These are phyloP conservation scores for Fusarium secorum DNA, from an alignment of 2,329 filamentous ascomycete genomes.

Conservation along the genomic window DNA sequence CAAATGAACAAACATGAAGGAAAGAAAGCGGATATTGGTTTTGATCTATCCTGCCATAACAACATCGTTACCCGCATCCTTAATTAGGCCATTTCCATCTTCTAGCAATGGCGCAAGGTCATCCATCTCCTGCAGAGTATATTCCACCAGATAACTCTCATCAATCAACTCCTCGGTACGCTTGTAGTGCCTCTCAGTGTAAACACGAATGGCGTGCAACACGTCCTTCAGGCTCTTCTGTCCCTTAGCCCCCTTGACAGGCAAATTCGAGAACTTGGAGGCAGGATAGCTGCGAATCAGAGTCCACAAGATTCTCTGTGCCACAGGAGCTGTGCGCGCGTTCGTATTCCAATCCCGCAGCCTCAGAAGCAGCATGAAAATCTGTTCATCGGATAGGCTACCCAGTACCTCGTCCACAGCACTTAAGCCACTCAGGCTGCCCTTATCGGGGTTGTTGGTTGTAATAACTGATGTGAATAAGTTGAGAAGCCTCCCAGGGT, in stretches of 20 bases:
- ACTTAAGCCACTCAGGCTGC: conserved; percentile 68
- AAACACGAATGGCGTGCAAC: conserved; percentile 83
- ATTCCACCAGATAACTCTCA: conserved; percentile 93
- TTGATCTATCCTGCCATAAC: conserved; percentile 50
- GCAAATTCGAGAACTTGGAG: conserved; percentile 75
- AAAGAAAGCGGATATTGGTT: background rate
- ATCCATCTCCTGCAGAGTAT: conserved; percentile 93
- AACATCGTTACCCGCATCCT: conserved; percentile 50
- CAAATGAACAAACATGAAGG: conserved; percentile 8
- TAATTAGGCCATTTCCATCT: conserved; percentile 45
- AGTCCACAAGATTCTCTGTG: conserved; percentile 83
- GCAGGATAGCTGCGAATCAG: conserved; percentile 84
- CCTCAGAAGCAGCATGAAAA: conserved; percentile 82
- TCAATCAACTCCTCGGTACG: conserved; percentile 89
- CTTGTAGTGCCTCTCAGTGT: conserved; percentile 93
- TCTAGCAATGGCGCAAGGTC: conserved; percentile 62
- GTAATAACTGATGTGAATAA: conserved; percentile 85
- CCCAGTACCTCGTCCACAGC: conserved; percentile 85
- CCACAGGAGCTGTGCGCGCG: conserved; percentile 81
- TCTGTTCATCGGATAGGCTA: conserved; percentile 82
- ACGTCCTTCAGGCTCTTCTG: conserved; percentile 81
- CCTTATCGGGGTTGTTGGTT: conserved; percentile 64
- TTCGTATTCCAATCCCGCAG: conserved; percentile 98
- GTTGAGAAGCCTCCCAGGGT: conserved; percentile 84
- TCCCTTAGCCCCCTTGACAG: conserved; percentile 63